phyloP scores from a whole-genome alignment of 148 eudicot species.

The Agrostemma githago region DNA sequence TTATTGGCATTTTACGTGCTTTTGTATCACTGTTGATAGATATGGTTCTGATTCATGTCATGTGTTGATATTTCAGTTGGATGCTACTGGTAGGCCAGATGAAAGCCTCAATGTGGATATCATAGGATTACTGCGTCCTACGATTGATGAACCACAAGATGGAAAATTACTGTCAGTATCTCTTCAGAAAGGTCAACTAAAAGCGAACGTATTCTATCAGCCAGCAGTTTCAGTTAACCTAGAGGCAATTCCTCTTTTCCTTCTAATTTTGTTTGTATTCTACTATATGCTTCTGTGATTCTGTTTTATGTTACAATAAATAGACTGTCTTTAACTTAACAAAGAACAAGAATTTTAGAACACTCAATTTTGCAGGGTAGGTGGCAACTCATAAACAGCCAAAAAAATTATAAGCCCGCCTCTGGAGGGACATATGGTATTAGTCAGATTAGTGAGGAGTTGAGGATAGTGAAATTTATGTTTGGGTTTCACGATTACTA shows the following conservation, averaged over 20 bases:
- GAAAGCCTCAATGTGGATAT: slow-evolving; percentile 82
- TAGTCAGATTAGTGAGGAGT: background rate
- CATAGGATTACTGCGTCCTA: slow-evolving; percentile 53
- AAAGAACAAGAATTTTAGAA: background rate
- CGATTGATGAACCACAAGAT: slow-evolving; percentile 46
- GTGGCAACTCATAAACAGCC: background rate
- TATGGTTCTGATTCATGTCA: slow-evolving; percentile 11
- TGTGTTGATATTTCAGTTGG: slow-evolving; percentile 58
- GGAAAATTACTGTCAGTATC: slow-evolving; percentile 68
- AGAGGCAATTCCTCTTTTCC: slow-evolving; percentile 50
- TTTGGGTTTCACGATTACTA: background rate
- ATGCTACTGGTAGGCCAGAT: slow-evolving; percentile 93
- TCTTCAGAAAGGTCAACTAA: slow-evolving; percentile 91
- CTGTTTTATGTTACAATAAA: background rate
- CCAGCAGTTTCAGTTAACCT: slow-evolving; percentile 70
- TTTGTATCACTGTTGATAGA: background rate
- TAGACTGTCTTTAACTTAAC: background rate
- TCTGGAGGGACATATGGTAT: background rate
- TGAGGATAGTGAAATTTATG: background rate
- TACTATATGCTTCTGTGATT: background rate
- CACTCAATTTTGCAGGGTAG: background rate
- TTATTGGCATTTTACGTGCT: background rate
- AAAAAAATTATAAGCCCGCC: background rate
- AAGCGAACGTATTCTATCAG: slow-evolving; percentile 63
- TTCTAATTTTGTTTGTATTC: background rate